Evolutionary conservation across 2,329 filamentous ascomycete species (phyloP).

Genomic region (Sarocladiaceae sp.): DNA sequence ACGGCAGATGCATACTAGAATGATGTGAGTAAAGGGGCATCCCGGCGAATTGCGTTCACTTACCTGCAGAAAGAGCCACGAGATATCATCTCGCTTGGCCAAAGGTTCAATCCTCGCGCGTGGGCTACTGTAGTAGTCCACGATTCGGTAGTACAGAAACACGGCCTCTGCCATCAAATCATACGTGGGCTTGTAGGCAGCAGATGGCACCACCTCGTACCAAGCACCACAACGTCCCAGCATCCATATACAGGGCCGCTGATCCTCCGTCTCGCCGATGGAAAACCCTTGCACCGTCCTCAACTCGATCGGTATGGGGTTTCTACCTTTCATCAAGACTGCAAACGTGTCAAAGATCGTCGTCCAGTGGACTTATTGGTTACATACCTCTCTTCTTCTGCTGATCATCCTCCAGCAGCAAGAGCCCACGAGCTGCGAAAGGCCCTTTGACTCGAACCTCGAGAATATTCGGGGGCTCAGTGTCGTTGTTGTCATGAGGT

Average conservation of each 20-base stretch:
- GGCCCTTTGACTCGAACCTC: conserved; percentile 56
- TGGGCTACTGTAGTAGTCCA: conserved; percentile 47
- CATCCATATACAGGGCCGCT: conserved; percentile 60
- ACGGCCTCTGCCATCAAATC: conserved; percentile 60
- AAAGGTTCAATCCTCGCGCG: conserved; percentile 21
- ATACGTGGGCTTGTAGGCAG: conserved; percentile 52
- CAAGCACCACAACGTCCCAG: conserved; percentile 57
- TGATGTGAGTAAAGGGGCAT: not conserved
- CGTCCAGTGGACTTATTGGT: not conserved
- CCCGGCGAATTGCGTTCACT: not conserved
- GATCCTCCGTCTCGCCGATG: conserved; percentile 46
- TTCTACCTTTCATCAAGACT: not conserved
- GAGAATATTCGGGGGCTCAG: conserved; percentile 50
- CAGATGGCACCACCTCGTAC: conserved; percentile 62
- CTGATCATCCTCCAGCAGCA: conserved; percentile 46
- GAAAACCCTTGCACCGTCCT: conserved; percentile 42
- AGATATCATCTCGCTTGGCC: conserved; percentile 22
- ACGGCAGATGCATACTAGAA: conserved; percentile 45
- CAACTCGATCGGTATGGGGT: conserved; percentile 47
- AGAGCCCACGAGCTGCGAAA: conserved; percentile 54
- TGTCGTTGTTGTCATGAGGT: conserved; percentile 20
- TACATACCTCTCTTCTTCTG: conserved; percentile 32
- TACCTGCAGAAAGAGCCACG: conserved; percentile 28
- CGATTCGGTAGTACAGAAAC: conserved; percentile 57
- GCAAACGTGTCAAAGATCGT: not conserved